A percentile compares a stretch with the other conserved stretches of the same genome.
phyloP scores from a whole-genome alignment of 2,329 filamentous ascomycete genomes.

The Erysiphe pulchra region DNA sequence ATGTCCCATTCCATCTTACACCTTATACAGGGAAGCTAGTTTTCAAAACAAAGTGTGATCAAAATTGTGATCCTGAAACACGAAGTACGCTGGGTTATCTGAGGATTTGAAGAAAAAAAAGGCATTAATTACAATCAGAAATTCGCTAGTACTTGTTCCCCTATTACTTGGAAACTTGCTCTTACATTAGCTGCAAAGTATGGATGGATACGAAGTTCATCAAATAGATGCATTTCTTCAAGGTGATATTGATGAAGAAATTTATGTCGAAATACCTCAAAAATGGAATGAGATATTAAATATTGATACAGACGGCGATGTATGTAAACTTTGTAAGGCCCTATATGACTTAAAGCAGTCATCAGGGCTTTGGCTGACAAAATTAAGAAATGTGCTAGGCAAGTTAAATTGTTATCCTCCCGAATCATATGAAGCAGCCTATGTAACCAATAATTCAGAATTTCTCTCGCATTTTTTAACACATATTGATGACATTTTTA shows the following conservation, averaged over 20 bases:
- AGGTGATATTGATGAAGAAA: neutral
- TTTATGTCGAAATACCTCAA: constrained; percentile 1
- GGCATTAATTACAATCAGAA: neutral
- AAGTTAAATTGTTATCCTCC: neutral
- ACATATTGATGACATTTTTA: neutral
- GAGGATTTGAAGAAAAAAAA: neutral
- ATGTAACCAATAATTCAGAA: neutral
- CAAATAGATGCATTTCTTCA: neutral
- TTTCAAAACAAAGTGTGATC: neutral
- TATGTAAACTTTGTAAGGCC: neutral
- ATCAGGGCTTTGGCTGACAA: neutral
- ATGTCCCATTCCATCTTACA: neutral
- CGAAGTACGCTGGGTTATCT: neutral
- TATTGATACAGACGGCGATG: neutral
- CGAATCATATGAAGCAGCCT: neutral
- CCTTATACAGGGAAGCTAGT: neutral
- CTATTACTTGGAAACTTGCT: neutral
- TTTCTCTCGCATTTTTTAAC: neutral
- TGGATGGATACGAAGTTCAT: neutral
- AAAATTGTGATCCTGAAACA: neutral
- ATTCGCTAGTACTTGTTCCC: neutral
- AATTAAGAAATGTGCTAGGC: neutral
- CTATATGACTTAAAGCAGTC: constrained; percentile 1
- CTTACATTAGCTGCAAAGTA: neutral
- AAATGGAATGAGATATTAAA: neutral